Percentiles rank a stretch among this genome's conserved stretches.
These are phyloP conservation scores for Colletotrichum karsti DNA, from an alignment of 2,329 filamentous ascomycete species.

Conservation along the genomic window DNA sequence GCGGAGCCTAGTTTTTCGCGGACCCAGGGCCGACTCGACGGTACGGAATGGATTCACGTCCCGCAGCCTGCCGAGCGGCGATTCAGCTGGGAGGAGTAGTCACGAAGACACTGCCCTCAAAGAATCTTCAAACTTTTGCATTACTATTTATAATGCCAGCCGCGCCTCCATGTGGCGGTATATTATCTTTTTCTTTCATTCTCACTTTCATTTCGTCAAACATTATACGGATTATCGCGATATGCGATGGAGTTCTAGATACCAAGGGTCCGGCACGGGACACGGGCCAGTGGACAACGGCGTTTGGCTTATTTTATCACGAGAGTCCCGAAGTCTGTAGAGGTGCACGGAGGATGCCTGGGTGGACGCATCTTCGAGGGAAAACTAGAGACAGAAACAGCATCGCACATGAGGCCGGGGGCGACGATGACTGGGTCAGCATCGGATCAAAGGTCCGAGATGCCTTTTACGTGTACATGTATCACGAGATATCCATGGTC, in stretches of 20 bases:
- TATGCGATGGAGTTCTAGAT: conserved; percentile 14
- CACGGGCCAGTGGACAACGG: background rate
- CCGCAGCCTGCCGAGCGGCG: conserved; percentile 58
- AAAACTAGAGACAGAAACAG: background rate
- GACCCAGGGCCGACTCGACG: conserved; percentile 53
- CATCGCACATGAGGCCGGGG: too few species aligned
- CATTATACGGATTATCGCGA: background rate
- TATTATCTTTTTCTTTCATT: conserved; percentile 10
- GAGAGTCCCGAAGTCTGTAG: background rate
- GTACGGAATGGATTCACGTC: conserved; percentile 57
- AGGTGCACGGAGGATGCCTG: background rate
- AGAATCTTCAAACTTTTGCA: background rate
- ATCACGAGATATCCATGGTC: too few species aligned
- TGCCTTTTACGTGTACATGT: too few species aligned
- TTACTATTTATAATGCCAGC: conserved; percentile 10
- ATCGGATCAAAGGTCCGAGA: too few species aligned
- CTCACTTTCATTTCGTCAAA: background rate
- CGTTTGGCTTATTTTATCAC: background rate
- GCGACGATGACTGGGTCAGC: too few species aligned
- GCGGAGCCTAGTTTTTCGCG: conserved; percentile 31
- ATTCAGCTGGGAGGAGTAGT: conserved; percentile 60
- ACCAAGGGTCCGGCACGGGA: background rate
- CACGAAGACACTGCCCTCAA: conserved; percentile 16
- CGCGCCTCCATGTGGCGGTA: background rate
- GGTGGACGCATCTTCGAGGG: background rate